Evolutionary conservation across 2,329 filamentous ascomycete genomes (phyloP).

Genomic region (Didymella pomorum): DNA sequence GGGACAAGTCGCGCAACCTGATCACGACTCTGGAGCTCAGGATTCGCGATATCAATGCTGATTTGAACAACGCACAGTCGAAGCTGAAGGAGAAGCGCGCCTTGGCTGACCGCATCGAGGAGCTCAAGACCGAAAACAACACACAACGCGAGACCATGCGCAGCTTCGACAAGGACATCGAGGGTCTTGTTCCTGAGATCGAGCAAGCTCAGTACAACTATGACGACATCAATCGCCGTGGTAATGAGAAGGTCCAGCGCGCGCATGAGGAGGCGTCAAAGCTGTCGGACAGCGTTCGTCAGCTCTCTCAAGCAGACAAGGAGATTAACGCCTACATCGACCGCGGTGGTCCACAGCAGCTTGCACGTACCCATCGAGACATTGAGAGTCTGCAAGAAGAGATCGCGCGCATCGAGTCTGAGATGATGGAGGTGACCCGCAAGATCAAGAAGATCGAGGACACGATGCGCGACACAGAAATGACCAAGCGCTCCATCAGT

Average conservation of each 20-base stretch:
- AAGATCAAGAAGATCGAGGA: constrained; percentile 80
- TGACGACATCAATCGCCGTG: constrained; percentile 77
- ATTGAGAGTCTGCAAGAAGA: constrained; percentile 73
- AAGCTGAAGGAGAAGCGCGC: constrained; percentile 83
- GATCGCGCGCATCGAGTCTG: constrained; percentile 70
- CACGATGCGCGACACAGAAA: constrained; percentile 79
- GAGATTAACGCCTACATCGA: constrained; percentile 84
- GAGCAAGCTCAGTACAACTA: constrained; percentile 76
- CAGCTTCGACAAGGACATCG: constrained; percentile 74
- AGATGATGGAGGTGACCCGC: constrained; percentile 71
- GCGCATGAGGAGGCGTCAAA: constrained; percentile 74
- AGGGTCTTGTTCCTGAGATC: constrained; percentile 77
- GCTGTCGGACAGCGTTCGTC: constrained; percentile 76
- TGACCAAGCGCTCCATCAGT: constrained; percentile 83
- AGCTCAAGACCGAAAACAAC: constrained; percentile 71
- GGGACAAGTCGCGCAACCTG: constrained; percentile 73
- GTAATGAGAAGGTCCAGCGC: constrained; percentile 75
- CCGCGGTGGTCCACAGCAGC: constrained; percentile 74
- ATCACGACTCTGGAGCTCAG: constrained; percentile 79
- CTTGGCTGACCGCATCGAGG: constrained; percentile 74
- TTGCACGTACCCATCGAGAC: constrained; percentile 73
- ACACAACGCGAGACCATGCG: constrained; percentile 76
- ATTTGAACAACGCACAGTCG: constrained; percentile 73
- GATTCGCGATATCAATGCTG: constrained; percentile 75
- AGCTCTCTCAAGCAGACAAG: constrained; percentile 76